These are phyloP conservation scores for Phaeosphaeriaceae sp. DNA, from an alignment of 2,329 filamentous ascomycete genomes.

Conservation along the genomic window DNA sequence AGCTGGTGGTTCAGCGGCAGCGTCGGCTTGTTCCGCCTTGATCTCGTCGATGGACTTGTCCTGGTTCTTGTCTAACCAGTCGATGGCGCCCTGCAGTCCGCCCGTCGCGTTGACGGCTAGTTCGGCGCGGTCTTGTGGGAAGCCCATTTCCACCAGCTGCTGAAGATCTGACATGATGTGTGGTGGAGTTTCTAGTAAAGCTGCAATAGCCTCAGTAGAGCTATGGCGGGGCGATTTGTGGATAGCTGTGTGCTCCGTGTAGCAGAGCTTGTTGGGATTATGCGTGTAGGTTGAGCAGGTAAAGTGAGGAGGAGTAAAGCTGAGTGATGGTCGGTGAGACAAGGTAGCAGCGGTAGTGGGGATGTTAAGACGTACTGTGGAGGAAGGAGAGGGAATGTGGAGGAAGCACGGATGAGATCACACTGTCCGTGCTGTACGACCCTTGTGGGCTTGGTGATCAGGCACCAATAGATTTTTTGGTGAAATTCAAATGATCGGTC, in stretches of 20 bases:
- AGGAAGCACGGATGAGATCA: constrained; percentile 21
- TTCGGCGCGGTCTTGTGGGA: constrained; percentile 81
- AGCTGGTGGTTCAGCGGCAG: constrained; percentile 62
- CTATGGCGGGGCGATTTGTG: constrained; percentile 4
- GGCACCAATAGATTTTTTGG: not conserved
- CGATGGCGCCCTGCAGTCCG: constrained; percentile 82
- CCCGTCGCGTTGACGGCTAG: constrained; percentile 85
- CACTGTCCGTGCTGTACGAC: not conserved
- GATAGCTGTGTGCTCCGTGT: not conserved
- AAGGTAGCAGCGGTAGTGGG: constrained; percentile 19
- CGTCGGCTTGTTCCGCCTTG: constrained; percentile 55
- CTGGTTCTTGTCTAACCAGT: constrained; percentile 93
- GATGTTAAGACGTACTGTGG: constrained; percentile 1
- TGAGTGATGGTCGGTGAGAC: constrained; percentile 7
- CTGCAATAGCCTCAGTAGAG: constrained; percentile 1
- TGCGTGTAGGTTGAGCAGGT: constrained; percentile 10
- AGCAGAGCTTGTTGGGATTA: not conserved
- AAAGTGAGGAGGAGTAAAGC: constrained; percentile 1
- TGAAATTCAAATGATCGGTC: not conserved
- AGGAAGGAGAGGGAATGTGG: constrained; percentile 19
- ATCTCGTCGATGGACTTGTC: constrained; percentile 88
- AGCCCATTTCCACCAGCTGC: constrained; percentile 72
- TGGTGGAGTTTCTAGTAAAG: constrained; percentile 8
- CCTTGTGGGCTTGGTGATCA: not conserved
- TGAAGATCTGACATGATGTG: constrained; percentile 62